Evolutionary conservation across 306 rosid genomes (phyloP).

Genomic region (Vachellia collinsii): DNA sequence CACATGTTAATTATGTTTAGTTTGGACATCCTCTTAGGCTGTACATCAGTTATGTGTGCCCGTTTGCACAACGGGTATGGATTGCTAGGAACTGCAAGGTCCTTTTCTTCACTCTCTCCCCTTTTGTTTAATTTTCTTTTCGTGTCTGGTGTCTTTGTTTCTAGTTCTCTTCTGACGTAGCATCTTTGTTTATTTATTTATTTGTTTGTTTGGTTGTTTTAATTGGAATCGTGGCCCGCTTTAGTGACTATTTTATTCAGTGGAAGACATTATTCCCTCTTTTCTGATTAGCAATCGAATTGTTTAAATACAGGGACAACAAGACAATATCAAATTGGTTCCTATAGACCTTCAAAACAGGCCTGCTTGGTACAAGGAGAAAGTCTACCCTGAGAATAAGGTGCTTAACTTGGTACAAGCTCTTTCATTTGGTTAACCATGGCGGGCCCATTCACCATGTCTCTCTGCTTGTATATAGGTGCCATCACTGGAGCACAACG

Average conservation of each 20-base stretch:
- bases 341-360: slow-evolving; percentile 63
- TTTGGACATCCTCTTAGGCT: slow-evolving; percentile 40
- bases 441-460: neutral
- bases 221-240: neutral
- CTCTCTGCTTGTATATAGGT: slow-evolving; percentile 47
- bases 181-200: neutral
- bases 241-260: neutral
- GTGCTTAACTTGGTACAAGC: slow-evolving; percentile 33
- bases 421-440: neutral
- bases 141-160: neutral
- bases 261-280: neutral
- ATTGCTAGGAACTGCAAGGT: slow-evolving; percentile 85
- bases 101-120: neutral
- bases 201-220: neutral
- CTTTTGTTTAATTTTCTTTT: neutral
- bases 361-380: slow-evolving; percentile 94
- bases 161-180: neutral
- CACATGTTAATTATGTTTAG: neutral
- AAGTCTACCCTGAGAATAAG: slow-evolving; percentile 75
- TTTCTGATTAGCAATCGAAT: neutral
- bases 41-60: slow-evolving; percentile 60
- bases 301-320: slow-evolving; percentile 58
- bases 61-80: slow-evolving; percentile 90
- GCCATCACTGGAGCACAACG: slow-evolving; percentile 89
- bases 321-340: slow-evolving; percentile 72